A percentile compares a stretch with the other conserved stretches of the same genome.
phyloP scores from a whole-genome alignment of 331 rosid species.

The Cucumis variabilis region DNA sequence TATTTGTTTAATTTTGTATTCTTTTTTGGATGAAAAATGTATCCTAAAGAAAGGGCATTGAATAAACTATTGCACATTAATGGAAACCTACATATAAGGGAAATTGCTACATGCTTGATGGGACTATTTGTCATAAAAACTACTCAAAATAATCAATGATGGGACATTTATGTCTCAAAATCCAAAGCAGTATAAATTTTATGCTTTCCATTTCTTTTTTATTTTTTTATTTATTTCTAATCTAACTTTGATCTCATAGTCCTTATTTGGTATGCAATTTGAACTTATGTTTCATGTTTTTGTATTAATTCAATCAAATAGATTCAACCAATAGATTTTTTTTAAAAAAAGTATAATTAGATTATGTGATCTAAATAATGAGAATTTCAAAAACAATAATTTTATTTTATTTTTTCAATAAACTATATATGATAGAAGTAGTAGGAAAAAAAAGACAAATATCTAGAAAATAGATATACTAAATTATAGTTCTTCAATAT shows the following conservation, averaged over 20 bases:
- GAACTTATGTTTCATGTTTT: too few species aligned
- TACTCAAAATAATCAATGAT: constrained; percentile 17
- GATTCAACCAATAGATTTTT: too few species aligned
- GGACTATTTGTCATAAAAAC: constrained; percentile 1
- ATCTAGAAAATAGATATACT: too few species aligned
- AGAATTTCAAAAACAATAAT: too few species aligned
- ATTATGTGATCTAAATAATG: too few species aligned
- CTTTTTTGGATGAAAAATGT: not conserved
- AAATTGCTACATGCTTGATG: not conserved
- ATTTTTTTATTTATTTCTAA: not conserved
- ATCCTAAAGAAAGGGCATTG: constrained; percentile 22
- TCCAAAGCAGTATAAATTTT: not conserved
- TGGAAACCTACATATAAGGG: not conserved
- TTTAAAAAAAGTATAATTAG: too few species aligned
- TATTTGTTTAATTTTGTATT: too few species aligned
- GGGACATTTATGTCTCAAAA: constrained; percentile 8
- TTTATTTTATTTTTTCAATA: too few species aligned
- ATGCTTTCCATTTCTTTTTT: not conserved
- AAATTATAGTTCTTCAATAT: too few species aligned
- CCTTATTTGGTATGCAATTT: not conserved
- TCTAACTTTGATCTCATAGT: not conserved
- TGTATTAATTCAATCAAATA: too few species aligned
- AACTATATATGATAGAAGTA: too few species aligned
- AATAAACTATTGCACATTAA: not conserved
- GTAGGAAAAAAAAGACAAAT: too few species aligned